A percentile compares a stretch with the other conserved stretches of the same genome.
phyloP scores from a whole-genome alignment of 768 basidiomycete genomes.

The Vararia minispora region DNA sequence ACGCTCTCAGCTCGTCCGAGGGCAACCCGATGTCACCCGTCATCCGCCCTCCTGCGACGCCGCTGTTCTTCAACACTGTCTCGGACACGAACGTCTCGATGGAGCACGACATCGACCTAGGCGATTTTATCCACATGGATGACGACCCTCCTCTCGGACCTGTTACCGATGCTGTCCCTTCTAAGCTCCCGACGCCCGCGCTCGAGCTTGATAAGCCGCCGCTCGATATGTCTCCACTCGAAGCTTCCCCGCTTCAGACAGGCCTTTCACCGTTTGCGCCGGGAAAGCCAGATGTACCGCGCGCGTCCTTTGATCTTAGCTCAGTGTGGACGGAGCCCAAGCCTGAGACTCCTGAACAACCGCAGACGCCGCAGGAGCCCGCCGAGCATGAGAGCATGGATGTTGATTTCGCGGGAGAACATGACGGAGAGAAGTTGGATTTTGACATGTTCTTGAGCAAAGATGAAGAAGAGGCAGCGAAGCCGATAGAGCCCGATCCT shows the following conservation, averaged over 20 bases:
- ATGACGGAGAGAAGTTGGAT: conserved; percentile 62
- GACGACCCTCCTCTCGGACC: conserved; percentile 16
- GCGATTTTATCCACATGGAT: conserved; percentile 16
- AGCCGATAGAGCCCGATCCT: conserved; percentile 3
- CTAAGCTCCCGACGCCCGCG: conserved; percentile 4
- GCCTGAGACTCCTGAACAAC: conserved; percentile 10
- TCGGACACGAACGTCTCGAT: conserved; percentile 25
- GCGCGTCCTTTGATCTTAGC: conserved; percentile 59
- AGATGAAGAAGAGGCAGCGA: conserved; percentile 32
- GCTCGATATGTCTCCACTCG: no score
- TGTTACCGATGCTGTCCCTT: no score
- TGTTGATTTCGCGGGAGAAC: conserved; percentile 30
- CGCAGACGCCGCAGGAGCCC: conserved; percentile 7
- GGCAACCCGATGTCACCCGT: conserved; percentile 16
- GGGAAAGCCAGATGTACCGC: conserved; percentile 31
- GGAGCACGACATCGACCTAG: conserved; percentile 11
- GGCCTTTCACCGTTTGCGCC: conserved; percentile 25
- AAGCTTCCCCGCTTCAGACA: conserved; percentile 21
- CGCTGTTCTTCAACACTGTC: conserved; percentile 26
- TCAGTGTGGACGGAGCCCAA: conserved; percentile 52
- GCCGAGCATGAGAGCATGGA: conserved; percentile 26
- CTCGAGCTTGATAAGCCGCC: no score
- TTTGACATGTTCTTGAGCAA: conserved; percentile 82
- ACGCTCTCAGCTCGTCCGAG: conserved; percentile 27
- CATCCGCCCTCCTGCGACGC: conserved; percentile 21